Evolutionary conservation across 768 basidiomycete genomes (phyloP).

Genomic region (Guyanaporus albipodus): DNA sequence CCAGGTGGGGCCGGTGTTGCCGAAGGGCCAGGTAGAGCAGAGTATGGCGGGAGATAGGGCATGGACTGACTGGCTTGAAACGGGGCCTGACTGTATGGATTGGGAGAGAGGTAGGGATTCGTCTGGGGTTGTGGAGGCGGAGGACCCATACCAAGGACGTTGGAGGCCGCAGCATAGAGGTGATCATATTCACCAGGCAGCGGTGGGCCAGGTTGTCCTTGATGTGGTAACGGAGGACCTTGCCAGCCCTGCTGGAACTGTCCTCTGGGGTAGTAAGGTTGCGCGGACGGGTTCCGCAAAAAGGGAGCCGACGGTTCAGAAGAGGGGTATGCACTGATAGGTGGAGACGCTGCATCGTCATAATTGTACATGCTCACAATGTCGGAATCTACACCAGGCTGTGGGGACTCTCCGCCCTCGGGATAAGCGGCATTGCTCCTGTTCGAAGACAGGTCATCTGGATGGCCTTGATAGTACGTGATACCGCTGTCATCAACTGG

Average conservation of each 20-base stretch:
- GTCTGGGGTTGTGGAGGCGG: constrained; percentile 34
- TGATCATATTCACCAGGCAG: constrained; percentile 47
- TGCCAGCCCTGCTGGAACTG: constrained; percentile 28
- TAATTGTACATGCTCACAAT: constrained; percentile 36
- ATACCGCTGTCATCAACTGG: constrained; percentile 32
- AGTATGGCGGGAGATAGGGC: constrained; percentile 31
- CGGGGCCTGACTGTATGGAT: constrained; percentile 19
- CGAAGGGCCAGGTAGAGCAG: constrained; percentile 17
- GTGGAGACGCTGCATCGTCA: constrained; percentile 32
- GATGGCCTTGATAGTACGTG: constrained; percentile 7
- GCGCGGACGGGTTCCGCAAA: constrained; percentile 20
- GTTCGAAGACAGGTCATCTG: constrained; percentile 14
- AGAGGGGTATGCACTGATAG: constrained; percentile 29
- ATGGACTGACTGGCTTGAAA: constrained; percentile 29
- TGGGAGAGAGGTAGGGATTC: constrained; percentile 21
- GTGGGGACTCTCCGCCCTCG: constrained; percentile 21
- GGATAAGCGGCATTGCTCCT: constrained; percentile 28
- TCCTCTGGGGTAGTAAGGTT: constrained; percentile 15
- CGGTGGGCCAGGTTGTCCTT: constrained; percentile 23
- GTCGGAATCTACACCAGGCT: constrained; percentile 34
- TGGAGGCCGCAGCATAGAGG: constrained; percentile 72
- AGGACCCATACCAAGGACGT: constrained; percentile 74
- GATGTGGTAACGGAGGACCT: constrained; percentile 21
- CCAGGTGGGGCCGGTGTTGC: constrained; percentile 17
- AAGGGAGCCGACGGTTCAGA: constrained; percentile 19